Conservation (phyloP, 108 stramenopile genomes). For the Fragilaria crotonensis region DNA sequence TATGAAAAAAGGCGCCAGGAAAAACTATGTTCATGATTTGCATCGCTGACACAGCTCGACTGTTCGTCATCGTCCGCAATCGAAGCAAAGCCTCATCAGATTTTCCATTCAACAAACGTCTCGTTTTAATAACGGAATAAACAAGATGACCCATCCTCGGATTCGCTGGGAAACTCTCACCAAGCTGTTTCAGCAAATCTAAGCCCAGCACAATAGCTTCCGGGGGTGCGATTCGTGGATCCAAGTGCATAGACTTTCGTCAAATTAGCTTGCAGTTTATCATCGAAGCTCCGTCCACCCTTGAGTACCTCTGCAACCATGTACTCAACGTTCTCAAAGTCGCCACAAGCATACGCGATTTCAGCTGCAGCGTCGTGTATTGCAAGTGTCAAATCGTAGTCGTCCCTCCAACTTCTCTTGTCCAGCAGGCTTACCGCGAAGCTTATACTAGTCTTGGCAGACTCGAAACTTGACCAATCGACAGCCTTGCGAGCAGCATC, state of each 20-base stretch:
- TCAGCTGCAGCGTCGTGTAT: constrained; percentile 40
- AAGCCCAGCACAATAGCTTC: constrained; percentile 17
- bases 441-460: neutral
- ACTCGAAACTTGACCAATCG: neutral
- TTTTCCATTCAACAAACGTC: constrained; percentile 9
- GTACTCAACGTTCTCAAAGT: constrained; percentile 9
- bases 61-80: neutral
- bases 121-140: constrained; percentile 7
- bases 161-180: constrained; percentile 16
- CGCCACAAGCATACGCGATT: constrained; percentile 25
- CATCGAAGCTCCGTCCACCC: constrained; percentile 20
- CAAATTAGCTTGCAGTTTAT: constrained; percentile 28
- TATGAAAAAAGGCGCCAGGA: neutral
- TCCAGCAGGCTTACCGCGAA: neutral
- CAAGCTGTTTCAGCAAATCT: constrained; percentile 20
- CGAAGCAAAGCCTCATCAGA: neutral
- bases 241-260: constrained; percentile 31
- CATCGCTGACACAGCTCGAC: constrained; percentile 28
- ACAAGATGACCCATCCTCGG: constrained; percentile 5
- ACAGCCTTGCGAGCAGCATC: neutral
- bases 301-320: constrained; percentile 18
- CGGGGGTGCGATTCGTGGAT: neutral
- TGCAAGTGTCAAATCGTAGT: constrained; percentile 33
- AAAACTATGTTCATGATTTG: constrained; percentile 32
- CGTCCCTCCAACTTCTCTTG: constrained; percentile 5